Base-by-base conservation (phyloP, 805 yeast species). In the Yarrowia alimentaria region DNA sequence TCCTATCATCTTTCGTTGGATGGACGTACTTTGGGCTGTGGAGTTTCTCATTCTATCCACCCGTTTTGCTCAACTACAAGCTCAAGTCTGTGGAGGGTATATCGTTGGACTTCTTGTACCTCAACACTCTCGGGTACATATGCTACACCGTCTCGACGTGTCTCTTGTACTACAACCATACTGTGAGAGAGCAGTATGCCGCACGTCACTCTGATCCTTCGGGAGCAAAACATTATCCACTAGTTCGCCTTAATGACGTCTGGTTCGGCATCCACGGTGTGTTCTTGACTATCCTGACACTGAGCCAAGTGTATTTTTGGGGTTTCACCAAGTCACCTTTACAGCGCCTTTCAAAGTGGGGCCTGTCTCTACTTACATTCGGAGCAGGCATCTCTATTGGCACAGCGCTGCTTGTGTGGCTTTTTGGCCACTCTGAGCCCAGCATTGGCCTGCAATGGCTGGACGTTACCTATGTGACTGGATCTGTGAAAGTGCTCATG, bases 201-300 rank as follows among this genome's bases (percentile, higher is more conserved):
- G 58, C 59, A 34, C 56, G 65, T 14, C 64, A 63, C 20, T 47
- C 51, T 18, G 33, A 47, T 9, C 16, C 32, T 6, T 30, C 28
- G 3, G 50, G 50, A 6, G 20, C 12, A 4, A 21, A 24, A 12
- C 55, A 57, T 19, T 58, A 51, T 54, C 80, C 80, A 1, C 56
- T 73, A 17, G 64, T 75, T 8, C 65, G 76, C 7, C 53, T 60
- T 51, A 70, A 72, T 18, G 80, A 76, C 56, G 62, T 75, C 6
- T 65, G 68, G 5, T 76, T 74, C 56, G 70, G 73, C 2, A 55
- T 61, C 24, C 79, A 76, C 61, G 78, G 78, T 5, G 55, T 70
- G 40, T 21, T 67, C 1, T 53, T 74, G 25, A 67, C 70, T 19
- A 14, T 62, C 11, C 54, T 67, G 3, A 60, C 68, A 6, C 56